Evolutionary conservation across 2,329 filamentous ascomycete species (phyloP).

Genomic region (Aureobasidium mangrovei): DNA sequence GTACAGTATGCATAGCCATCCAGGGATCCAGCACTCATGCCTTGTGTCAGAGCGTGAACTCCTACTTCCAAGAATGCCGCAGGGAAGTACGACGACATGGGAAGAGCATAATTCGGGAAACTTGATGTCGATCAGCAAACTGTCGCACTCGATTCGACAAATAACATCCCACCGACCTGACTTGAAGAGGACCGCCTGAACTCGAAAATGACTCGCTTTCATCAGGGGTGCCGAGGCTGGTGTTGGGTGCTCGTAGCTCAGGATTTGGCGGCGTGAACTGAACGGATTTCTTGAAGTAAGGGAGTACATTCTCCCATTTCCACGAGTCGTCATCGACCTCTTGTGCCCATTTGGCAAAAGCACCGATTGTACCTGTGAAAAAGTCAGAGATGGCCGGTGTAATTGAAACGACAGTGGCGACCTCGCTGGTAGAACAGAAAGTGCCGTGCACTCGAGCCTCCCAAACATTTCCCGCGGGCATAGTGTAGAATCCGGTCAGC

Average conservation of each 20-base stretch:
- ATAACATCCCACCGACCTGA: slow-evolving; percentile 15
- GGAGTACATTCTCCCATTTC: slow-evolving; percentile 23
- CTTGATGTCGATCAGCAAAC: no score
- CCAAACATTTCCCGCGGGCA: slow-evolving; percentile 24
- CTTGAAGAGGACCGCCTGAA: slow-evolving; percentile 22
- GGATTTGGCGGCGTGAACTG: slow-evolving; percentile 17
- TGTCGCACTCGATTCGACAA: no score
- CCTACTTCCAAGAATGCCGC: slow-evolving; percentile 23
- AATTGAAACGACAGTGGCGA: slow-evolving; percentile 17
- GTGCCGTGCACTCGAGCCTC: slow-evolving; percentile 22
- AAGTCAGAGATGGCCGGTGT: neutral
- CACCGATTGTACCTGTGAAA: slow-evolving; percentile 18
- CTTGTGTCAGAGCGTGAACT: slow-evolving; percentile 20
- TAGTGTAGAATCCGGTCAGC: slow-evolving; percentile 19
- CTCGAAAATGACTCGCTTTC: slow-evolving; percentile 16
- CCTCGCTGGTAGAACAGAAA: slow-evolving; percentile 22
- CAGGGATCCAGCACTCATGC: slow-evolving; percentile 22
- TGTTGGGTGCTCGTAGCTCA: slow-evolving; percentile 15
- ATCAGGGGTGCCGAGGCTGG: slow-evolving; percentile 16
- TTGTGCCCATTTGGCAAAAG: slow-evolving; percentile 30
- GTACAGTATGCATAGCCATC: slow-evolving; percentile 16
- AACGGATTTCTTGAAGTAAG: slow-evolving; percentile 22
- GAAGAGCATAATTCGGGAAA: slow-evolving; percentile 20
- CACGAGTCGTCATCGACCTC: slow-evolving; percentile 28
- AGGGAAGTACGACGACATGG: slow-evolving; percentile 23